These are phyloP conservation scores for Exophiala viscosa DNA, from an alignment of 2,329 filamentous ascomycete species.

Conservation along the genomic window DNA sequence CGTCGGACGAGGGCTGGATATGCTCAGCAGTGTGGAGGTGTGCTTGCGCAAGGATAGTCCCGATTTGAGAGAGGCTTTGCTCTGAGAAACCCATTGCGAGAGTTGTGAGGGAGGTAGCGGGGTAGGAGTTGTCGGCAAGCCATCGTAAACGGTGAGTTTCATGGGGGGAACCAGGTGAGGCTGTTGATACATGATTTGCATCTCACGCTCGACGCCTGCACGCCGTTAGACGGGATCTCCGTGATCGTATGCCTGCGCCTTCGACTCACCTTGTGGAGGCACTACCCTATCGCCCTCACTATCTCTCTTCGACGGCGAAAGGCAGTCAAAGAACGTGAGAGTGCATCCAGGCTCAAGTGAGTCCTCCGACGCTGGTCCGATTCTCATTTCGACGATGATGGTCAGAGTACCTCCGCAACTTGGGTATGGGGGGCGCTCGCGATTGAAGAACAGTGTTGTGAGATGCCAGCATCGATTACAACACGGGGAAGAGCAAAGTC, in stretches of 20 bases:
- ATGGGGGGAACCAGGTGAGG: conserved; percentile 46
- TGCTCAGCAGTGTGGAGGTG: conserved; percentile 34
- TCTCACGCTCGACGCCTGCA: conserved; percentile 40
- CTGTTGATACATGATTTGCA: conserved; percentile 43
- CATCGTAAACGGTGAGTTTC: conserved; percentile 42
- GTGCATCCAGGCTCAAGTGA: conserved; percentile 20
- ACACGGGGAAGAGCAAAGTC: conserved; percentile 1
- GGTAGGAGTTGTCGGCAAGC: conserved; percentile 36
- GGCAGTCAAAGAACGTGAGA: conserved; percentile 19
- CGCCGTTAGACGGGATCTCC: conserved; percentile 5
- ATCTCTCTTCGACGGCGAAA: conserved; percentile 10
- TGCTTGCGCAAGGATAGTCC: conserved; percentile 39
- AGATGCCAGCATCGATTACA: conserved; percentile 21
- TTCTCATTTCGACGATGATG: conserved; percentile 12
- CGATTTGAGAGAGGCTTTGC: conserved; percentile 40
- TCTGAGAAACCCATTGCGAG: conserved; percentile 38
- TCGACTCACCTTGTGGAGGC: conserved; percentile 8
- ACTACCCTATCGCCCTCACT: neutral
- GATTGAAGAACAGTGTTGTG: neutral
- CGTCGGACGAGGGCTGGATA: conserved; percentile 37
- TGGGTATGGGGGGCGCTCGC: conserved; percentile 8
- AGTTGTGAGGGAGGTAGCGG: conserved; percentile 33
- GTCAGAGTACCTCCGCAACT: neutral
- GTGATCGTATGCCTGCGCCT: neutral
- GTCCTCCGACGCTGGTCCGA: conserved; percentile 10